phyloP scores from a whole-genome alignment of 1,139 yeast genomes.

The Ashbya aceris region DNA sequence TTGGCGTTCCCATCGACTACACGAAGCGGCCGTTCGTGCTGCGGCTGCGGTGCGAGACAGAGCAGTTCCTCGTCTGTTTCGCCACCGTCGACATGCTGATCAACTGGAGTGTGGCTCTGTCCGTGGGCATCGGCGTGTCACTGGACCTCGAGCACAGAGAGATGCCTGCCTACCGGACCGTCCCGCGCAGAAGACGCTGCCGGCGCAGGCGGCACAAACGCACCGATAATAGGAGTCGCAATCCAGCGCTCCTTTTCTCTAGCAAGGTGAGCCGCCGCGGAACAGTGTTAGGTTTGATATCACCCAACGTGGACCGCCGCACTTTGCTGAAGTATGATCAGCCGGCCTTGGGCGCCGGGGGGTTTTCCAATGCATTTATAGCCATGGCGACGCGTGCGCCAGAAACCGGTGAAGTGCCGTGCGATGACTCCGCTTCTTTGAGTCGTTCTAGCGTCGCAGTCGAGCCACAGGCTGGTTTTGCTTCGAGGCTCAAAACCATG shows the following conservation, averaged over 20 bases:
- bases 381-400: too few species aligned
- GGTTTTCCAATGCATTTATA: too few species aligned
- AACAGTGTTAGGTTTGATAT: too few species aligned
- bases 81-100: conserved; percentile 48
- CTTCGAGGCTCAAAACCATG: too few species aligned
- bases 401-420: too few species aligned
- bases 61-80: conserved; percentile 55
- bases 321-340: too few species aligned
- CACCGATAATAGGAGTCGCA: conserved; percentile 1
- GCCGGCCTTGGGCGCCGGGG: too few species aligned
- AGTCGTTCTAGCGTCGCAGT: too few species aligned
- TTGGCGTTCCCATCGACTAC: conserved; percentile 63
- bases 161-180: conserved; percentile 60
- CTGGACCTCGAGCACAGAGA: conserved; percentile 52
- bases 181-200: conserved; percentile 58
- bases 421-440: too few species aligned
- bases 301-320: too few species aligned
- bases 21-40: conserved; percentile 38
- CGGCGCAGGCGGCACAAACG: conserved; percentile 21
- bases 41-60: conserved; percentile 56
- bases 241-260: too few species aligned
- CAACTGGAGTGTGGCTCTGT: conserved; percentile 53
- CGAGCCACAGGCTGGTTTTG: too few species aligned
- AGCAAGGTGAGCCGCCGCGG: neutral
- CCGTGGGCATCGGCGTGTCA: conserved; percentile 55